phyloP scores from a whole-genome alignment of 352 stramenopile species.

The Blastocystis sp. region DNA sequence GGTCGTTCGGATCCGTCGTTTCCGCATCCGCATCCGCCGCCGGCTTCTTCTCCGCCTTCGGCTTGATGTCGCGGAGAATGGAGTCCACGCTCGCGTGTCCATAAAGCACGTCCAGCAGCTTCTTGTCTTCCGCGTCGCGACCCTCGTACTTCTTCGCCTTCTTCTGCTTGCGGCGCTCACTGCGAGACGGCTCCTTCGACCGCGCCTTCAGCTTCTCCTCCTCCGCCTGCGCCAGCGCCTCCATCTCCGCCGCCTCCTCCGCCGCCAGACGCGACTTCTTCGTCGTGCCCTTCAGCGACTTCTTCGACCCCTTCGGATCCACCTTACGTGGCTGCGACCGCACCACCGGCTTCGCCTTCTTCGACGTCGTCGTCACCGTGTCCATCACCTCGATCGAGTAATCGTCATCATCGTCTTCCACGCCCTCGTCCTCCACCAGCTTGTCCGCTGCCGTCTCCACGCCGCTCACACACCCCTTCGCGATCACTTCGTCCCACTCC shows the following conservation, averaged over 20 bases:
- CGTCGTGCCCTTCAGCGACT: slow-evolving; percentile 44
- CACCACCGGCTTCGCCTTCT: slow-evolving; percentile 52
- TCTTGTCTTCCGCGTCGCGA: slow-evolving; percentile 12
- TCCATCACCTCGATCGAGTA: slow-evolving; percentile 48
- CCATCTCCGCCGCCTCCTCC: slow-evolving; percentile 49
- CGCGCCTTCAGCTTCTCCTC: neutral
- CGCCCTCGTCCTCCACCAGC: slow-evolving; percentile 10
- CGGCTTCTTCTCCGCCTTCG: neutral
- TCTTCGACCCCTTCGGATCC: neutral
- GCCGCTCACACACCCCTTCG: neutral
- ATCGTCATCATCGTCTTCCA: slow-evolving; percentile 20
- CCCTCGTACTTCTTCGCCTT: slow-evolving; percentile 62
- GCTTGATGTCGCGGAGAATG: neutral
- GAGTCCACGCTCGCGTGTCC: neutral
- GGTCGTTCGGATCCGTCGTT: neutral
- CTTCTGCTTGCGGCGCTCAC: slow-evolving; percentile 71
- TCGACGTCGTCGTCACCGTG: neutral
- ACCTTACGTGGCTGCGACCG: neutral
- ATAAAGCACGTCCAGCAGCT: slow-evolving; percentile 26
- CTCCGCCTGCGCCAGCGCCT: neutral
- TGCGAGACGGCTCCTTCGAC: slow-evolving; percentile 63
- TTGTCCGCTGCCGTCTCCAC: neutral
- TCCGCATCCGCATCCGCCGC: neutral
- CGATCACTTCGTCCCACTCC: slow-evolving; percentile 32
- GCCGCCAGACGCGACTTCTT: slow-evolving; percentile 39